Evolutionary conservation across 108 stramenopile genomes (phyloP).

Genomic region (Ochromonas danica): DNA sequence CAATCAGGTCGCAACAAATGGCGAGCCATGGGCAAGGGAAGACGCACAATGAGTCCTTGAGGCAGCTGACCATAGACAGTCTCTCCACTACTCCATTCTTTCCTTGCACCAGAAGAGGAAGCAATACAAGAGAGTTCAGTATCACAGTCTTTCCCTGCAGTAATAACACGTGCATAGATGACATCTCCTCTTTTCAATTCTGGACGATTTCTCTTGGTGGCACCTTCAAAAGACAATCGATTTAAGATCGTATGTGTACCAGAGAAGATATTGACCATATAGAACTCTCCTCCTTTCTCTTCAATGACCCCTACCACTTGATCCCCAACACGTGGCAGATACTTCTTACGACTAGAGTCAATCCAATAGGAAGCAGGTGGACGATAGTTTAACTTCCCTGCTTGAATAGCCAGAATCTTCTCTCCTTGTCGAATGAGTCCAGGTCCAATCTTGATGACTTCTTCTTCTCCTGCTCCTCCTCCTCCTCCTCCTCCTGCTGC

Average conservation of each 20-base stretch:
- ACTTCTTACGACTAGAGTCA: neutral
- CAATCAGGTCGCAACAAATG: conserved; percentile 19
- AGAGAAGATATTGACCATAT: conserved; percentile 27
- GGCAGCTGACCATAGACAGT: conserved; percentile 12
- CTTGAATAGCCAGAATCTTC: neutral
- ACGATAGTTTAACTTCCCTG: neutral
- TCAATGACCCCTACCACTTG: conserved; percentile 25
- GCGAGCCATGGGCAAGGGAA: neutral
- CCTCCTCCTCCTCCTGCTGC: neutral
- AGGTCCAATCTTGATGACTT: neutral
- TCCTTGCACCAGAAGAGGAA: neutral
- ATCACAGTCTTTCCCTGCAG: neutral
- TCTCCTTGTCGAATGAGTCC: neutral
- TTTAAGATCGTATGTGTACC: conserved; percentile 5
- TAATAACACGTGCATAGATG: conserved; percentile 24
- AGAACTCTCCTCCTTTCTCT: conserved; percentile 20
- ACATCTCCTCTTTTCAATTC: conserved; percentile 31
- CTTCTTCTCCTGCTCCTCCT: neutral
- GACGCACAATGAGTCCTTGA: neutral
- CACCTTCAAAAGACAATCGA: conserved; percentile 28
- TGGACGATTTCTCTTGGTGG: conserved; percentile 32
- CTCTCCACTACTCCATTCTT: conserved; percentile 27
- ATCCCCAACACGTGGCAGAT: conserved; percentile 11
- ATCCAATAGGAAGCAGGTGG: neutral
- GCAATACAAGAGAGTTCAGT: conserved; percentile 18